Evolutionary conservation across 2,329 filamentous ascomycete species (phyloP).

Genomic region (Aspergillus aculeatus): DNA sequence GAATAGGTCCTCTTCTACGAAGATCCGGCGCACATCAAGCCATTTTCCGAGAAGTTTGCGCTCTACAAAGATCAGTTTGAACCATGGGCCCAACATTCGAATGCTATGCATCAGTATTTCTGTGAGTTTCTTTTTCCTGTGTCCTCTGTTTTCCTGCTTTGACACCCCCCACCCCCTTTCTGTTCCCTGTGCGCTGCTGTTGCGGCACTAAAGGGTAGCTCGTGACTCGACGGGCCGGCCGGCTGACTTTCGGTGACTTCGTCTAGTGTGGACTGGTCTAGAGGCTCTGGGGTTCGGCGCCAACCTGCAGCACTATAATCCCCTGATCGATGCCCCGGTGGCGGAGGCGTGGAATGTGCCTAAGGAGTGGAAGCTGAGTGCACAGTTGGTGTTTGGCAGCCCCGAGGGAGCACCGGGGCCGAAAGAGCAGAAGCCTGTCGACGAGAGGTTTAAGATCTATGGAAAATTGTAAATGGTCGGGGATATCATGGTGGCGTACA

Average conservation of each 20-base stretch:
- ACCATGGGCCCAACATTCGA: slow-evolving; percentile 71
- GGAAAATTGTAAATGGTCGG: slow-evolving; percentile 32
- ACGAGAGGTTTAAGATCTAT: slow-evolving; percentile 66
- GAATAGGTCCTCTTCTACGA: slow-evolving; percentile 75
- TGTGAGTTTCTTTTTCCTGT: slow-evolving; percentile 30
- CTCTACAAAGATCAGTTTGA: slow-evolving; percentile 78
- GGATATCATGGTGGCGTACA: too few species aligned
- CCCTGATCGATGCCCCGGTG: slow-evolving; percentile 73
- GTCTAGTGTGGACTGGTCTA: slow-evolving; percentile 70
- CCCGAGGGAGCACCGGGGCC: slow-evolving; percentile 56
- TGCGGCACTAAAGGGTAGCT: not conserved
- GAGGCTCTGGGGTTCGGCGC: slow-evolving; percentile 81
- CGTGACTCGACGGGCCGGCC: not conserved
- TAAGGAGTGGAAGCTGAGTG: slow-evolving; percentile 70
- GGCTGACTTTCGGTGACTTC: not conserved
- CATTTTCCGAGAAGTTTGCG: slow-evolving; percentile 67
- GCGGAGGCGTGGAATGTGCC: slow-evolving; percentile 68
- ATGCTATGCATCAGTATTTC: slow-evolving; percentile 78
- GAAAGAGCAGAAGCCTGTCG: slow-evolving; percentile 65
- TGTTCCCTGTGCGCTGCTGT: not conserved
- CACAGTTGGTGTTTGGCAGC: slow-evolving; percentile 79
- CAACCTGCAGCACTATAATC: slow-evolving; percentile 94
- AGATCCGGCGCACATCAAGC: slow-evolving; percentile 66
- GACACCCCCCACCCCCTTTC: too few species aligned
- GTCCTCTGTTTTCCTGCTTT: too few species aligned